Conservation (phyloP, 306 rosid species). For the Aeschynomene evenia region DNA sequence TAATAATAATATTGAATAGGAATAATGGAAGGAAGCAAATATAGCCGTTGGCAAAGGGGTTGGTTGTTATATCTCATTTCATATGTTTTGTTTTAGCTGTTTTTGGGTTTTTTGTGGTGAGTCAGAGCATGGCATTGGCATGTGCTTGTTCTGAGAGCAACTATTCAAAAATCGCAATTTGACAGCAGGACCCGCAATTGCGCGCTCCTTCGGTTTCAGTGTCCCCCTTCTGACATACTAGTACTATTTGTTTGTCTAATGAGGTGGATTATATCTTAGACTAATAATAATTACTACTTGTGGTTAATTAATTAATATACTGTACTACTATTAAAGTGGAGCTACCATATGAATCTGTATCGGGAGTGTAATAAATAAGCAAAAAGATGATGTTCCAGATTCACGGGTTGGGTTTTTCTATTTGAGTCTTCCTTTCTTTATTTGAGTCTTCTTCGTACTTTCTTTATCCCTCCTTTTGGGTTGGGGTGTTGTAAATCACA, state of each 20-base stretch:
- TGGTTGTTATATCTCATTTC: neutral
- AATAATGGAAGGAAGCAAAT: slow-evolving; percentile 22
- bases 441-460: neutral
- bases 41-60: slow-evolving; percentile 39
- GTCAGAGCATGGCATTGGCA: slow-evolving; percentile 28
- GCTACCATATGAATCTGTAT: neutral
- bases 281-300: neutral
- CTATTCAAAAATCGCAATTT: slow-evolving; percentile 13
- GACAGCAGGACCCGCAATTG: slow-evolving; percentile 4
- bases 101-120: neutral
- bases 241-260: neutral
- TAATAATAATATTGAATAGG: too few species aligned
- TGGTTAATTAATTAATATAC: neutral
- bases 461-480: neutral
- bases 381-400: neutral
- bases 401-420: neutral
- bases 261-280: neutral
- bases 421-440: neutral
- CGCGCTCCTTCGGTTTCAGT: slow-evolving; percentile 27
- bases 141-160: slow-evolving; percentile 34
- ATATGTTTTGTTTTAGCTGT: neutral
- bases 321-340: neutral
- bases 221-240: slow-evolving; percentile 14
- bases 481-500: neutral
- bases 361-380: neutral